phyloP scores from a whole-genome alignment of 441 rosid genomes.

The Melastoma candidum region DNA sequence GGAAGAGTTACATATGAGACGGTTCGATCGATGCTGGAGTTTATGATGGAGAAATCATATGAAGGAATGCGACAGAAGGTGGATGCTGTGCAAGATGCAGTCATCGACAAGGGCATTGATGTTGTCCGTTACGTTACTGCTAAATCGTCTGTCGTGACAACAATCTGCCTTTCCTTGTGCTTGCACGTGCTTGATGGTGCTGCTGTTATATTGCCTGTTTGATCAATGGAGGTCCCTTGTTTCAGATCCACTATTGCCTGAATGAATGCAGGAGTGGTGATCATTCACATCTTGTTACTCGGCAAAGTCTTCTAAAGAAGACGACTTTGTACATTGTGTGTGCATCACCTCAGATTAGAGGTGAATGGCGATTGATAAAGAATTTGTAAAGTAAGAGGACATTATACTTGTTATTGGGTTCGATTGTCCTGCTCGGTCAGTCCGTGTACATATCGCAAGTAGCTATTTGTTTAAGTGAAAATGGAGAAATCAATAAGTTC shows the following conservation, averaged over 20 bases:
- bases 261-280: too few relatives aligned
- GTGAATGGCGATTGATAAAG: too few relatives aligned
- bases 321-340: too few relatives aligned
- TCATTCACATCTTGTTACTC: too few relatives aligned
- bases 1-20: slow-evolving; percentile 60
- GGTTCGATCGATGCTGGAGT: slow-evolving; percentile 53
- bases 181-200: slow-evolving; percentile 53
- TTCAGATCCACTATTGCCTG: neutral
- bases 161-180: slow-evolving; percentile 50
- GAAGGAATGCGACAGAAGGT: slow-evolving; percentile 32
- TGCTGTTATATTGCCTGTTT: slow-evolving; percentile 45
- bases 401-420: too few relatives aligned
- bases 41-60: slow-evolving; percentile 34
- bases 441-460: too few relatives aligned
- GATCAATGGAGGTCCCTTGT: slow-evolving; percentile 8
- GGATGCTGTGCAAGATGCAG: slow-evolving; percentile 22
- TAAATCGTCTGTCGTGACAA: slow-evolving; percentile 40
- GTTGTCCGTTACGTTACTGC: slow-evolving; percentile 35
- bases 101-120: slow-evolving; percentile 34
- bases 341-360: too few relatives aligned
- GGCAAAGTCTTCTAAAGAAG: too few relatives aligned
- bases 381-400: too few relatives aligned
- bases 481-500: too few relatives aligned
- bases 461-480: too few relatives aligned
- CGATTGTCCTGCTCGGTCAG: too few relatives aligned